phyloP scores from a whole-genome alignment of 106 monocot species.

The Dendrobium chrysotoxum region DNA sequence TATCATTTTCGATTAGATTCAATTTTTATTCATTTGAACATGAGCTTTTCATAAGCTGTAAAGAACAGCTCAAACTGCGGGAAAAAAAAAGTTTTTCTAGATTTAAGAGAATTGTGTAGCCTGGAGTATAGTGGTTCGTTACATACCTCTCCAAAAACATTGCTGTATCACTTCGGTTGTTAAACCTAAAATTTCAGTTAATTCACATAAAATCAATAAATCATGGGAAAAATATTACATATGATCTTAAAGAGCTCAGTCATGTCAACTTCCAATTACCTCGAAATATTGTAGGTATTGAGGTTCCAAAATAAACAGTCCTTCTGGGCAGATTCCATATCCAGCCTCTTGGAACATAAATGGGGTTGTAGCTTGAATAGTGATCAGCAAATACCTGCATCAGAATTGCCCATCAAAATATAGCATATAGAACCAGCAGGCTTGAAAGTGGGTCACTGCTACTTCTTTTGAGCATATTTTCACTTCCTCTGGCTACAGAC shows the following conservation, averaged over 20 bases:
- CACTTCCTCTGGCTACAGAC: too few relatives aligned
- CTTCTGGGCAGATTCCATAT: constrained; percentile 16
- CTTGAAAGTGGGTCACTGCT: too few relatives aligned
- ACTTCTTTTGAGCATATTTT: too few relatives aligned
- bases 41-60: background rate
- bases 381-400: constrained; percentile 29
- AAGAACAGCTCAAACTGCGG: background rate
- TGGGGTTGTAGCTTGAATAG: constrained; percentile 7
- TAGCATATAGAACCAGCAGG: too few relatives aligned
- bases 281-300: constrained; percentile 21
- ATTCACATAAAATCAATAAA: background rate
- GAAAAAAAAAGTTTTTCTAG: background rate
- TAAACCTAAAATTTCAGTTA: constrained; percentile 14
- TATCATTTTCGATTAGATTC: background rate
- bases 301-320: constrained; percentile 21
- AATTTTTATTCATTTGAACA: background rate
- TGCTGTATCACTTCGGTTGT: constrained; percentile 26
- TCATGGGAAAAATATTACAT: background rate
- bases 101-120: background rate
- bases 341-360: constrained; percentile 15
- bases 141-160: constrained; percentile 34
- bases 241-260: background rate
- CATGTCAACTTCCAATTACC: constrained; percentile 1
- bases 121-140: background rate
- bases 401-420: background rate